Conservation (phyloP, 164 flowering plant species). For the Chimonanthus salicifolius region DNA sequence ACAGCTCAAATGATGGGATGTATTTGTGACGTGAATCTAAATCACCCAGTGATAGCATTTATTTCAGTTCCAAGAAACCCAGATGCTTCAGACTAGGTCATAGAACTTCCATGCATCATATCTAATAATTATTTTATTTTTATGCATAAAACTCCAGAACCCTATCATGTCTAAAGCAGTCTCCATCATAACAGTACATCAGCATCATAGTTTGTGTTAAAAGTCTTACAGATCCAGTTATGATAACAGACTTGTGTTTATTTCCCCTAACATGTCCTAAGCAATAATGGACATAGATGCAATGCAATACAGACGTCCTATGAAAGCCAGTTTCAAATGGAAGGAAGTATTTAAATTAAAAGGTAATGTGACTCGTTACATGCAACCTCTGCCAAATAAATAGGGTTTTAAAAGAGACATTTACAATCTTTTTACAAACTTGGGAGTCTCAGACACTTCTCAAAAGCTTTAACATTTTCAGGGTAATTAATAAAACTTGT, state of each 20-base stretch:
- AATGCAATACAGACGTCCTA: not conserved
- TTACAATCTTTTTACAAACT: not conserved
- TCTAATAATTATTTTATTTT: too few species aligned
- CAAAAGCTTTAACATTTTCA: not conserved
- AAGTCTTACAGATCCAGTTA: not conserved
- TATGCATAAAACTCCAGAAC: too few species aligned
- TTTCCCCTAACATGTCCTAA: not conserved
- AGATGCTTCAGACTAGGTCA: too few species aligned
- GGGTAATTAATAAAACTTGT: not conserved
- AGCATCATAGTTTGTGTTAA: too few species aligned
- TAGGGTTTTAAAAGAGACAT: not conserved
- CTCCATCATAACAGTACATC: too few species aligned
- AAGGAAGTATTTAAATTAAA: not conserved
- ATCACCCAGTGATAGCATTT: too few species aligned
- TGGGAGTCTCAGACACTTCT: not conserved
- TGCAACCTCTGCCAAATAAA: not conserved
- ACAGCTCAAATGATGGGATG: too few species aligned
- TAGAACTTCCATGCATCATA: too few species aligned
- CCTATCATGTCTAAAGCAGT: too few species aligned
- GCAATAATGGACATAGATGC: not conserved
- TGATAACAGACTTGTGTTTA: not conserved
- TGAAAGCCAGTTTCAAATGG: not conserved
- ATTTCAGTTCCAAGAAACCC: too few species aligned
- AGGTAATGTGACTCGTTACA: not conserved
- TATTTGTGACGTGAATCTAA: too few species aligned